Evolutionary conservation across 768 basidiomycete genomes (phyloP).

Genomic region (Filobasidium wieringae): DNA sequence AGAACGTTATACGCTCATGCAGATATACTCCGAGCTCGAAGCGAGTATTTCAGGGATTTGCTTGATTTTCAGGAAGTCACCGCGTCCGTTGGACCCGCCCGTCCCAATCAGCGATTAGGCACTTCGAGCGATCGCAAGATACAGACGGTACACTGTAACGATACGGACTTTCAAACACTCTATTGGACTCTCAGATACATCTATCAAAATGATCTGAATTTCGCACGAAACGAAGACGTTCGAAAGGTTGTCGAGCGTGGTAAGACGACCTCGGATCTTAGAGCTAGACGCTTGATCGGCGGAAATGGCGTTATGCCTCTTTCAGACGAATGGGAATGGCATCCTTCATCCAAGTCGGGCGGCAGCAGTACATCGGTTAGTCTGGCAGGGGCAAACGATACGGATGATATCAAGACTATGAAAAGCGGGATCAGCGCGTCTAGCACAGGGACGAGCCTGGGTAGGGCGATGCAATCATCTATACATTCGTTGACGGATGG

Average conservation of each 20-base stretch:
- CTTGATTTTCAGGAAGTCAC: not conserved
- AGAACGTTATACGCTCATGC: conserved; percentile 66
- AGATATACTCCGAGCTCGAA: conserved; percentile 59
- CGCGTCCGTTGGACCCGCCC: not conserved
- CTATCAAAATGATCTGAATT: conserved; percentile 63
- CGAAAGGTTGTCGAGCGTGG: conserved; percentile 55
- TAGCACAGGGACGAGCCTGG: not conserved
- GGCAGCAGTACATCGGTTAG: too few relatives aligned
- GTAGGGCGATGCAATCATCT: not conserved
- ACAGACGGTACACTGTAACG: conserved; percentile 45
- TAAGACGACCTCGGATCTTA: conserved; percentile 37
- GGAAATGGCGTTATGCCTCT: not conserved
- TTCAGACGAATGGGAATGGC: conserved; percentile 57
- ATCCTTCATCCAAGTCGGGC: conserved; percentile 45
- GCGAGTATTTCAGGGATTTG: conserved; percentile 60
- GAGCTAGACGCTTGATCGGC: conserved; percentile 31
- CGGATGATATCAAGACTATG: too few relatives aligned
- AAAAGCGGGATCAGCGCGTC: too few relatives aligned
- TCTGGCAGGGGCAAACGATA: not conserved
- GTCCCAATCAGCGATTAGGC: not conserved
- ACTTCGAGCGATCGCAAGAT: conserved; percentile 50
- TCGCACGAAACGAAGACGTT: conserved; percentile 59
- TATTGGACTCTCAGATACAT: conserved; percentile 57
- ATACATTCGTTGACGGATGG: not conserved
- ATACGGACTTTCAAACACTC: conserved; percentile 64